These are phyloP conservation scores for Rugonectria rugulosa DNA, from an alignment of 2,329 filamentous ascomycete genomes.

Conservation along the genomic window DNA sequence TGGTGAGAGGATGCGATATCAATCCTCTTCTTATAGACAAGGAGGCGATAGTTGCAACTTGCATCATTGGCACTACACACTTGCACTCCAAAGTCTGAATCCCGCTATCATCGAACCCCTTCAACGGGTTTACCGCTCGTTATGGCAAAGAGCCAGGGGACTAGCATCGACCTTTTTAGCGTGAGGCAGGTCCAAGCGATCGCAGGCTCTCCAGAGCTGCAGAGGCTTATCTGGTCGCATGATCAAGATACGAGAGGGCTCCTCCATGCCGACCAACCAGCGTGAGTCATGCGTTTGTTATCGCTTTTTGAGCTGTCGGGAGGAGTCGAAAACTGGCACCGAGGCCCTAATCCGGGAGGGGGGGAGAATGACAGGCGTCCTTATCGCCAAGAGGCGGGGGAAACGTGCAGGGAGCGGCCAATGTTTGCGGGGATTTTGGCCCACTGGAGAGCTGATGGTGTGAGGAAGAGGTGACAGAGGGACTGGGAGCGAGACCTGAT, in stretches of 20 bases:
- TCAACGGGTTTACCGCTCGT: neutral
- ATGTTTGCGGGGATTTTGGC: neutral
- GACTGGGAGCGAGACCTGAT: too few relatives aligned
- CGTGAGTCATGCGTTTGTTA: neutral
- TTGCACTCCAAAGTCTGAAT: too few relatives aligned
- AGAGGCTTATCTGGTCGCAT: neutral
- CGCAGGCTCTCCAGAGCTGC: too few relatives aligned
- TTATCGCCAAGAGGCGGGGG: neutral
- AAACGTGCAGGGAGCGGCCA: neutral
- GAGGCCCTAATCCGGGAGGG: too few relatives aligned
- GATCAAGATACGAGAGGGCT: neutral
- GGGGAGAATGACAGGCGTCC: too few relatives aligned
- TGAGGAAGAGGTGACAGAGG: too few relatives aligned
- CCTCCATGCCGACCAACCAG: neutral
- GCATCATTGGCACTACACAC: neutral
- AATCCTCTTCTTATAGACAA: constrained; percentile 7
- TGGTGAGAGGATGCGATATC: neutral
- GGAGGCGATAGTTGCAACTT: neutral
- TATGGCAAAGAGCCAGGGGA: neutral
- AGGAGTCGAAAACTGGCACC: too few relatives aligned
- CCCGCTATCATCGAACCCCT: too few relatives aligned
- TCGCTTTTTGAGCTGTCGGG: too few relatives aligned
- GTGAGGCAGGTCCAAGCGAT: constrained; percentile 4
- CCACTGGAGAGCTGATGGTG: too few relatives aligned
- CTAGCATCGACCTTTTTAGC: neutral